phyloP scores from a whole-genome alignment of 1,284 basidiomycete species.

The Leccinum subatratum region DNA sequence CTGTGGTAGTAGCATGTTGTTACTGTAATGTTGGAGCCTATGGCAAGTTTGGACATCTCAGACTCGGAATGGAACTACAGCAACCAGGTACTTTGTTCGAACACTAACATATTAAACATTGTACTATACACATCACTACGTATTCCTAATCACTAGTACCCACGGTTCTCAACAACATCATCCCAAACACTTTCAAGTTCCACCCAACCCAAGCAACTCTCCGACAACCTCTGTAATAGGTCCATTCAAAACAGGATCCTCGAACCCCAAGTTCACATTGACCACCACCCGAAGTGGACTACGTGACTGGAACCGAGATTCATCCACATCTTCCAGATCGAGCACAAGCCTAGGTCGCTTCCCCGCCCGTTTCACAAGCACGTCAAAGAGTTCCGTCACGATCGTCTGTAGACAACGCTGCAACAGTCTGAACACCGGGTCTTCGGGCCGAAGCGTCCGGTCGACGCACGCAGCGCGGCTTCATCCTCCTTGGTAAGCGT shows the following conservation, averaged over 20 bases:
- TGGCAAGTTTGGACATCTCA: no score
- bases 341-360: constrained; percentile 29
- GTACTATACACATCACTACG: background rate
- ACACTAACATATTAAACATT: no score
- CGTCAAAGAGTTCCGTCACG: constrained; percentile 39
- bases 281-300: background rate
- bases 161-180: constrained; percentile 25
- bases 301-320: background rate
- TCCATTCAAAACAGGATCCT: constrained; percentile 37
- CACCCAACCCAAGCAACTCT: constrained; percentile 39
- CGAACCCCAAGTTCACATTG: constrained; percentile 43
- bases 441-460: constrained; percentile 52
- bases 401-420: constrained; percentile 58
- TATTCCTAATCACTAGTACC: background rate
- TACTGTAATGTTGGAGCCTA: no score
- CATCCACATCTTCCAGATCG: constrained; percentile 6
- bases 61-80: no score
- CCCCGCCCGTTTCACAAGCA: constrained; percentile 27
- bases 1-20: background rate
- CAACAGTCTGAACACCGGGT: constrained; percentile 63
- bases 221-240: constrained; percentile 32
- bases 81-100: no score
- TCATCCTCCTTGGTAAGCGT: constrained; percentile 39
- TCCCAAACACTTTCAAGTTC: constrained; percentile 40
- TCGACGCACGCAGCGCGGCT: constrained; percentile 51